These are phyloP conservation scores for Pichia sp. DNA, from an alignment of 1,139 yeast genomes.

Conservation along the genomic window DNA sequence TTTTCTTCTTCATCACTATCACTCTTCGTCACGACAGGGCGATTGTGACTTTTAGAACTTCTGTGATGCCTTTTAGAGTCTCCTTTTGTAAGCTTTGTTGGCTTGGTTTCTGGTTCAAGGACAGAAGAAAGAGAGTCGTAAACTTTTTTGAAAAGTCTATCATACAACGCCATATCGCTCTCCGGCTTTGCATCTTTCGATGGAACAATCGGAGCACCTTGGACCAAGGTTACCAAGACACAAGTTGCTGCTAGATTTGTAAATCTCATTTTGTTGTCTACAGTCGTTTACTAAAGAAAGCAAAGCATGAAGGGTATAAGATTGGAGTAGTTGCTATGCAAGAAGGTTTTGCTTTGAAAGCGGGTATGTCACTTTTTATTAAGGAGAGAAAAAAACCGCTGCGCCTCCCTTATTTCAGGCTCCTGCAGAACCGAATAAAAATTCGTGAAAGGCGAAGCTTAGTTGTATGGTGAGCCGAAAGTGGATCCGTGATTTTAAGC, in stretches of 20 bases:
- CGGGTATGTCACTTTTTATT: background rate
- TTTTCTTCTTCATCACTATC: background rate
- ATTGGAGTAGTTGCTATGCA: too few relatives aligned
- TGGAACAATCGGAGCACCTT: conserved; percentile 2
- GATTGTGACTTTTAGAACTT: background rate
- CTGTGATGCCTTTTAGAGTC: background rate
- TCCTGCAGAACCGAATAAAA: too few relatives aligned
- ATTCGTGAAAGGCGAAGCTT: too few relatives aligned
- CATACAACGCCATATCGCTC: background rate
- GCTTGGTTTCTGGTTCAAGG: background rate
- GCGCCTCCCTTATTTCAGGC: background rate
- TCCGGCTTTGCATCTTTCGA: background rate
- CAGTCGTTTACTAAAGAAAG: too few relatives aligned
- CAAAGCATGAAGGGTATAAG: too few relatives aligned
- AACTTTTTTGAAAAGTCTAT: background rate
- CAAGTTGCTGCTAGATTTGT: conserved; percentile 2
- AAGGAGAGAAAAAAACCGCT: background rate
- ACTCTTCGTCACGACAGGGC: too few relatives aligned
- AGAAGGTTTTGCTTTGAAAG: background rate
- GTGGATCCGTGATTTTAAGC: too few relatives aligned
- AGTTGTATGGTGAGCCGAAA: too few relatives aligned
- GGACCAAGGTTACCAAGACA: background rate
- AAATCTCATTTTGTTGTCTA: background rate
- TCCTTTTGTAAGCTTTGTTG: background rate
- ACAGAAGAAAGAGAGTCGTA: background rate